Evolutionary conservation across 2,329 filamentous ascomycete genomes (phyloP).

Genomic region (Mycocentrospora acerina): DNA sequence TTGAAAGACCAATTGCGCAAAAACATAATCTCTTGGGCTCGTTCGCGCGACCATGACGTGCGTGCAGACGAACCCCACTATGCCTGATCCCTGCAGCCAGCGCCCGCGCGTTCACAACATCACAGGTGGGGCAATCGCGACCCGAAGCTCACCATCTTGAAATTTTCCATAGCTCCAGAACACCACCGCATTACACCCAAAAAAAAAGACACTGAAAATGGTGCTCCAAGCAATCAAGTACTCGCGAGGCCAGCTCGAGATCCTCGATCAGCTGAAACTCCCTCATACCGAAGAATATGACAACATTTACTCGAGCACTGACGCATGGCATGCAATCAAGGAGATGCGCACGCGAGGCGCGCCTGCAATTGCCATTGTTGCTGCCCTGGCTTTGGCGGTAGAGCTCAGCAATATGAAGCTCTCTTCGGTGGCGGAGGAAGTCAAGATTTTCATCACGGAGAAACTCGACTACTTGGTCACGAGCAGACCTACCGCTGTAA

Average conservation of each 20-base stretch:
- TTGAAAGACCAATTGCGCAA: too few relatives aligned
- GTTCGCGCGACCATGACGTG: too few relatives aligned
- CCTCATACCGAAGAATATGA: slow-evolving; percentile 82
- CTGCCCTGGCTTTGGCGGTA: slow-evolving; percentile 81
- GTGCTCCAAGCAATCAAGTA: slow-evolving; percentile 79
- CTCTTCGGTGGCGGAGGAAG: slow-evolving; percentile 59
- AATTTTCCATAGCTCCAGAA: slow-evolving; percentile 16
- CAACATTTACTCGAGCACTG: slow-evolving; percentile 66
- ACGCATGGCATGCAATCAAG: slow-evolving; percentile 81
- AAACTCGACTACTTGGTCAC: slow-evolving; percentile 85
- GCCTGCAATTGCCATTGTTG: slow-evolving; percentile 97
- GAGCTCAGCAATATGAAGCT: slow-evolving; percentile 67
- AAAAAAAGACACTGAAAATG: slow-evolving; percentile 39
- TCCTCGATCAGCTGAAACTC: slow-evolving; percentile 80
- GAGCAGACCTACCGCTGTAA: slow-evolving; percentile 91
- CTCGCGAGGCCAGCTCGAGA: slow-evolving; percentile 68
- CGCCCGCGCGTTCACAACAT: not conserved
- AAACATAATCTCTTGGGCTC: too few relatives aligned
- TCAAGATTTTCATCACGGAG: slow-evolving; percentile 67
- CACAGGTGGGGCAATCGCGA: slow-evolving; percentile 15
- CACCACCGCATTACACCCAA: slow-evolving; percentile 3
- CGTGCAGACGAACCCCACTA: too few relatives aligned
- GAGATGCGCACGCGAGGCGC: slow-evolving; percentile 80
- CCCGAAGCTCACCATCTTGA: slow-evolving; percentile 23
- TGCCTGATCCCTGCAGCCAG: too few relatives aligned